Evolutionary conservation across 2,329 filamentous ascomycete genomes (phyloP), one percentile per base, ranked within the genome.

Genomic region (Penicillium sp.): DNA sequence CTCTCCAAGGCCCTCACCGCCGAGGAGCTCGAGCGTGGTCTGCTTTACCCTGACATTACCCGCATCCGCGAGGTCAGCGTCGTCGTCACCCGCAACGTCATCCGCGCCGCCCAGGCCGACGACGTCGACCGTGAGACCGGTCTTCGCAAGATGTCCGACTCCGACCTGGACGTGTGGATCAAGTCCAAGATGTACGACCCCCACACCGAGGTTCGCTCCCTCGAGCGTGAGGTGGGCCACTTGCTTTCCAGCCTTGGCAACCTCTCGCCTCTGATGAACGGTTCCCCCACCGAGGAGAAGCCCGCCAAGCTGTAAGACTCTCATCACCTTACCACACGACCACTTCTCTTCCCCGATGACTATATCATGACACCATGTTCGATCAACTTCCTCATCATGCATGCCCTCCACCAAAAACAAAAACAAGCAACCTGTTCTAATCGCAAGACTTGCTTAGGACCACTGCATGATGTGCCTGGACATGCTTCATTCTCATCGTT

Each of bases 31-130:
- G 85, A 88, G 53, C 85, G 87, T 72, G 90, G 91, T 52, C 87
- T 95, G 72, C 87, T 97, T 69, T 97, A 99, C 79, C 94, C 91
- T 12, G 85, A 88, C 71, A 90, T 99, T 69, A 87, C 90, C 74
- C 89, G 94, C 60, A 96, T 99, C 62, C 86, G 94, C 43, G 91
- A 97, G 29, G 92, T 96, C 56, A 93, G 88, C 70, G 82, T 96
- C 56, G 75, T 89, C 46, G 92, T 97, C 27, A 90, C 92, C 29
- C 86, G 91, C 48, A 91, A 93, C 76, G 92, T 97, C 64, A 97
- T 97, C 82, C 92, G 94, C 73, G 88, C 90, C 22, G 92, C 93
- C 6, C 89, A 95, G 67, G 81, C 87, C 60, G 90, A 90, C 66
- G 89, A 89, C 58, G 89, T 96, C 49, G 78, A 80, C 62, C 74